Base-by-base conservation (phyloP, 73 alveolate genomes). In the Blepharisma stoltei region DNA sequence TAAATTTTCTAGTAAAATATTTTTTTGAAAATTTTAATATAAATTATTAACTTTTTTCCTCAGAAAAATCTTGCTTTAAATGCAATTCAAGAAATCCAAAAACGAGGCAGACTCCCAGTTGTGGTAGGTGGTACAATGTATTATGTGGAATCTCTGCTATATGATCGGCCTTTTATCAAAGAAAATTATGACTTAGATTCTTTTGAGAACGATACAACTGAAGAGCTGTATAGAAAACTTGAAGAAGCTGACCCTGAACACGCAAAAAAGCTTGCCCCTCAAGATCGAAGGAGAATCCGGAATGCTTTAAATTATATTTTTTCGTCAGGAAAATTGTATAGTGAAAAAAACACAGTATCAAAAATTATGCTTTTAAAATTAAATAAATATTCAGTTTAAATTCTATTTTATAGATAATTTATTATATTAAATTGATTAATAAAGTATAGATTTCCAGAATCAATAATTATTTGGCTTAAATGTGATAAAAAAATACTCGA, bases 61-160 rank as follows among this genome's bases (percentile, higher is more conserved):
- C 14, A 9, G 6, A 5, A 20, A 32, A n/a, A n/a, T n/a, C 67
- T 70, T 47, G 83, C 92, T 6, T 37, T 81, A 11, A 14, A 79
- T 38, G 80, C 83, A 6, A 69, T 84, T 38, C 54, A 79, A 11
- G 85, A 81, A 11, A 82, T 84, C 18, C 55, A 79, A 7, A 66
- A 54, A 27, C 66, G 76, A 21, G 83, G 80, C 14, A 81, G 53
- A 45, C 48, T 86, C 50, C 90, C 88, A 0, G 75, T 77, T 7
- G 54, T 92, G 0, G 95, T 87, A 0, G 98, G 98, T 18, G 98
- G 98, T 0, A 92, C 98, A 6, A 83, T 86, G 69, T 89, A 92
- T 75, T 92, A 92, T 52, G 89, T 90, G 6, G 95, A 92, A 77
- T 65, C 89, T 18, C 53, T 92, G 7, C 55, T 92, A 18, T 89